phyloP scores from a whole-genome alignment of 495 filamentous ascomycete species.

The Neurospora sp. region DNA sequence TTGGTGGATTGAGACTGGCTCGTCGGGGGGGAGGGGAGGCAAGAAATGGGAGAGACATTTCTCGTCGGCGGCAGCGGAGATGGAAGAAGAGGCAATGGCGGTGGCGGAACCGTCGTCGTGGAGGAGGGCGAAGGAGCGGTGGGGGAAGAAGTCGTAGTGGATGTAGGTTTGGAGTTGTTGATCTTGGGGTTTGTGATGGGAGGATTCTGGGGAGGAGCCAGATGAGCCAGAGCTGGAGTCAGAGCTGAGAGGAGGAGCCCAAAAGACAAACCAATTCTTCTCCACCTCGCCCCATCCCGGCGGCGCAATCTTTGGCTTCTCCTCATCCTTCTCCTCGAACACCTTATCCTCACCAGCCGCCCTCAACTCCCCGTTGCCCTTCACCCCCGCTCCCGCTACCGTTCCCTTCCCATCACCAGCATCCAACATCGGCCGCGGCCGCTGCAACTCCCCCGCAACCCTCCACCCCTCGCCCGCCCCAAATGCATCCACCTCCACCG shows the following conservation, averaged over 20 bases:
- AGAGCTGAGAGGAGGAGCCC: slow-evolving; percentile 22
- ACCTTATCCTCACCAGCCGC: background rate
- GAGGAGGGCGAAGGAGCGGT: slow-evolving; percentile 36
- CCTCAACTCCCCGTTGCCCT: background rate
- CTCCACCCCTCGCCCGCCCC: slow-evolving; percentile 19
- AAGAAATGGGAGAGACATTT: slow-evolving; percentile 32
- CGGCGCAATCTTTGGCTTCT: background rate
- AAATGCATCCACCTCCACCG: background rate
- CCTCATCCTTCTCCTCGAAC: background rate
- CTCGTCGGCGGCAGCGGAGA: slow-evolving; percentile 23
- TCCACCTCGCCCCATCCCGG: slow-evolving; percentile 25
- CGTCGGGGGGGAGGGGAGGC: slow-evolving; percentile 28
- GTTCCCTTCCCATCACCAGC: background rate
- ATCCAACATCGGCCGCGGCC: too few species aligned
- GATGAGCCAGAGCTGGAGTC: background rate
- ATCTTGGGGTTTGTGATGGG: background rate
- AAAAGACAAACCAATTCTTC: slow-evolving; percentile 51
- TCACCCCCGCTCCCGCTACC: background rate
- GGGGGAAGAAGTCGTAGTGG: slow-evolving; percentile 40
- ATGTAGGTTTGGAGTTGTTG: slow-evolving; percentile 24
- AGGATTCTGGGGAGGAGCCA: background rate
- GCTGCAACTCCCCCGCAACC: slow-evolving; percentile 34
- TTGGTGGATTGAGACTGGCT: slow-evolving; percentile 41
- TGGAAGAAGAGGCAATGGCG: slow-evolving; percentile 24
- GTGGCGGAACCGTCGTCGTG: slow-evolving; percentile 30